Evolutionary conservation across 768 basidiomycete species (phyloP), one percentile per base, ranked within the genome.

Genomic region (Termitomyces sp.): DNA sequence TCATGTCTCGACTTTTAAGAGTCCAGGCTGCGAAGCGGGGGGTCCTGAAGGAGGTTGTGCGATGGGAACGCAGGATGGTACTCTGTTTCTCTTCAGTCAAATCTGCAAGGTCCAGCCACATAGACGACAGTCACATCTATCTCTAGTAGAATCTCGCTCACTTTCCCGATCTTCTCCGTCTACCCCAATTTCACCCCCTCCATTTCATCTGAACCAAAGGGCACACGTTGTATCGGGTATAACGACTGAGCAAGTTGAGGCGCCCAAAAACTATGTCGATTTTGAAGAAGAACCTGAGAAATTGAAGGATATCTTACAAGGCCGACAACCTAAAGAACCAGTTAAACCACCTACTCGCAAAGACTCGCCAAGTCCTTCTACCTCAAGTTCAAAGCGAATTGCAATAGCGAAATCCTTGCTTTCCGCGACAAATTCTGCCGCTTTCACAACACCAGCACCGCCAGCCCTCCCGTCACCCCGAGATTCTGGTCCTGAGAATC

Each of bases 201-300:
- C 82, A 4, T 85, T 87, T 64, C 73, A 73, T 35, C 68, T 85
- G 11, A 69, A 79, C n/a, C 70, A 78, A 25, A 80, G 83, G 48
- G 78, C 87, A 16, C 77, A 81, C 5, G 78, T 86, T 5, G 86
- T 89, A 1, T 87, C 89, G n/a, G 85, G 83, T 11, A 70, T 93
- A 5, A 88, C 83, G 7, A 73, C 73, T 9, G 86, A 89, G 56
- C 80, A 80, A 56, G 88, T 81, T 0, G 87, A 91, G 65, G 91
- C 90, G 0, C 83, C 88, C 0, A 89, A 81, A 70, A 89, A 84
- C 60, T 85, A 81, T 62, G 85, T 91, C 1, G 91, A 93, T 64
- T 90, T 84, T 53, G 91, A 92, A 2, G 88, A 91, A 41, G 91
- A 93, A 63, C 76, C 85, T 2, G 86, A 85, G 52, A 85, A 83